Evolutionary conservation across 2,329 filamentous ascomycete species (phyloP).

Genomic region (Bisporella sp.): DNA sequence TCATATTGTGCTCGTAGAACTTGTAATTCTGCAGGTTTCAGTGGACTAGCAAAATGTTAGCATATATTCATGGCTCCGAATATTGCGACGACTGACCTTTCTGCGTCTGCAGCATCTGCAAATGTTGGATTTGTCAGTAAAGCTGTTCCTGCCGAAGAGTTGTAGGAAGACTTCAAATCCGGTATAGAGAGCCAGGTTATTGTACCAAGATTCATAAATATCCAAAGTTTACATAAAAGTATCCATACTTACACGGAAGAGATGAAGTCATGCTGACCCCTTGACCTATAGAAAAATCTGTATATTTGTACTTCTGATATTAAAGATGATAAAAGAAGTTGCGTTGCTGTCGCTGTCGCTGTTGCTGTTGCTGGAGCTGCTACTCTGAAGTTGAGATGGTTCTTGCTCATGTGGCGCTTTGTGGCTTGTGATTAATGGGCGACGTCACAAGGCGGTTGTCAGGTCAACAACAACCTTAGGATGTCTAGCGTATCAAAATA

Average conservation of each 20-base stretch:
- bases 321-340: slow-evolving; percentile 10
- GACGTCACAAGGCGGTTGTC: background rate
- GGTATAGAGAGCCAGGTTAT: slow-evolving; percentile 13
- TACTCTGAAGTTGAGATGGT: too few relatives aligned
- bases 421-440: slow-evolving; percentile 8
- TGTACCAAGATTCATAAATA: slow-evolving; percentile 13
- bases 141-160: slow-evolving; percentile 18
- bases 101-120: slow-evolving; percentile 92
- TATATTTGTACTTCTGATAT: slow-evolving; percentile 1
- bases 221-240: background rate
- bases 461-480: background rate
- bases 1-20: slow-evolving; percentile 93
- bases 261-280: slow-evolving; percentile 20
- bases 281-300: too few relatives aligned
- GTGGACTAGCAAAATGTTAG: slow-evolving; percentile 50
- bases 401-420: slow-evolving; percentile 6
- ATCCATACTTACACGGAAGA: slow-evolving; percentile 31
- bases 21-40: slow-evolving; percentile 86
- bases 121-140: slow-evolving; percentile 24
- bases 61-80: background rate
- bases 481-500: too few relatives aligned
- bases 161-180: slow-evolving; percentile 17
- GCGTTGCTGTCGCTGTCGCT: slow-evolving; percentile 6
- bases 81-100: slow-evolving; percentile 57
- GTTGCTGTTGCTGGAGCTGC: too few relatives aligned